Conservation (phyloP, 768 basidiomycete genomes). For the Tylopilus subfusipes region DNA sequence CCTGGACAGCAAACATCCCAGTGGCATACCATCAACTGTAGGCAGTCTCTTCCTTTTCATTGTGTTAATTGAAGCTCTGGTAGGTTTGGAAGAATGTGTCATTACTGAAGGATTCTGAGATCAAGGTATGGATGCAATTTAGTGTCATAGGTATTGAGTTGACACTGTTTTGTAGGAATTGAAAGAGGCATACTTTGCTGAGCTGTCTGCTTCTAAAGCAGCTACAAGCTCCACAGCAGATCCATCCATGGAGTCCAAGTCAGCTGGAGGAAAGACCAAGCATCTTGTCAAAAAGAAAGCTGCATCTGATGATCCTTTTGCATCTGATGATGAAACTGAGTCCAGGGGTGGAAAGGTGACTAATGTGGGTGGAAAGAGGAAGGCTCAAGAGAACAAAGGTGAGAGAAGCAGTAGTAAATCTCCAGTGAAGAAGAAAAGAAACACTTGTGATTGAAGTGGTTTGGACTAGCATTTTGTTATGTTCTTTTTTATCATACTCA, state of each 20-base stretch:
- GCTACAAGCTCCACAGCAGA: slow-evolving; percentile 18
- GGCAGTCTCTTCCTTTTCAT: slow-evolving; percentile 11
- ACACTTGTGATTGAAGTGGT: neutral
- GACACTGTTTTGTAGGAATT: slow-evolving; percentile 42
- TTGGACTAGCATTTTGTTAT: neutral
- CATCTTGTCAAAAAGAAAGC: slow-evolving; percentile 46
- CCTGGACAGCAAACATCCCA: slow-evolving; percentile 73
- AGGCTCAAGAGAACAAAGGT: slow-evolving; percentile 26
- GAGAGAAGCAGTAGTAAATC: slow-evolving; percentile 27
- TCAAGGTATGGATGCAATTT: slow-evolving; percentile 45
- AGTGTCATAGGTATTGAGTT: neutral
- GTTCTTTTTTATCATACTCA: too few relatives aligned
- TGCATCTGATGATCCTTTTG: slow-evolving; percentile 48
- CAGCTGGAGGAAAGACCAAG: slow-evolving; percentile 34
- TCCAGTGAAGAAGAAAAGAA: slow-evolving; percentile 38
- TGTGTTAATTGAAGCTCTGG: neutral
- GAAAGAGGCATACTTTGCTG: slow-evolving; percentile 59
- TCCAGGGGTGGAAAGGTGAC: slow-evolving; percentile 17
- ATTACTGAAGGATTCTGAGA: slow-evolving; percentile 56
- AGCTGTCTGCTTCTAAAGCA: slow-evolving; percentile 35
- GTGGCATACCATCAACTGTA: slow-evolving; percentile 70
- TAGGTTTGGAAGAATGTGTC: slow-evolving; percentile 69
- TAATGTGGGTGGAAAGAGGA: slow-evolving; percentile 7
- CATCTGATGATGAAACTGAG: slow-evolving; percentile 42
- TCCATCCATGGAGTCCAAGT: slow-evolving; percentile 18